These are phyloP conservation scores for Arabis hirsuta DNA, from an alignment of 345 rosid species.

Conservation along the genomic window DNA sequence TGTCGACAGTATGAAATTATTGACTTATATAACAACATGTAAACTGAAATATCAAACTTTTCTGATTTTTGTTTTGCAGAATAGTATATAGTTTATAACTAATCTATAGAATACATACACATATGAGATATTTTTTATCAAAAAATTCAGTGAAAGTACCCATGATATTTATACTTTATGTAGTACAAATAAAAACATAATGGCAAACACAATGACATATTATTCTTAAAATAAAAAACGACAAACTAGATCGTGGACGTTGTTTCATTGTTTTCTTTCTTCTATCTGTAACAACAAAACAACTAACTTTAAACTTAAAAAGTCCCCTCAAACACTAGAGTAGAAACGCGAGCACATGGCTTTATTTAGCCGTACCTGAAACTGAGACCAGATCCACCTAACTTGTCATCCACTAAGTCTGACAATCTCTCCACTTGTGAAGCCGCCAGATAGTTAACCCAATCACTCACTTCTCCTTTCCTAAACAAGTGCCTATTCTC, in stretches of 20 bases:
- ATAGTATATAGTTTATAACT: too few relatives aligned
- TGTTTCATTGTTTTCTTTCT: slow-evolving; percentile 27
- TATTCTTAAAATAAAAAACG: slow-evolving; percentile 6
- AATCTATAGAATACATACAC: too few relatives aligned
- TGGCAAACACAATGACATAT: slow-evolving; percentile 22
- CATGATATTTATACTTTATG: background rate
- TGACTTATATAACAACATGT: too few relatives aligned
- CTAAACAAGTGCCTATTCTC: slow-evolving; percentile 56
- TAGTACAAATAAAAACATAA: background rate
- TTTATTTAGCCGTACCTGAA: slow-evolving; percentile 45
- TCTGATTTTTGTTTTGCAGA: too few relatives aligned
- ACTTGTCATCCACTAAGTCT: slow-evolving; percentile 49
- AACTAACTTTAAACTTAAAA: background rate
- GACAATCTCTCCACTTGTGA: slow-evolving; percentile 47
- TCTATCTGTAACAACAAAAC: slow-evolving; percentile 17
- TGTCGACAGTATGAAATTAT: too few relatives aligned
- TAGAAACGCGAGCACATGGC: slow-evolving; percentile 24
- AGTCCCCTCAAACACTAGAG: background rate
- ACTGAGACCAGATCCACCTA: slow-evolving; percentile 54
- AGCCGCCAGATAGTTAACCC: slow-evolving; percentile 52
- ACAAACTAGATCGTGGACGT: slow-evolving; percentile 22
- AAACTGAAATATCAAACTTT: too few relatives aligned
- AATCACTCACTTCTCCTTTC: slow-evolving; percentile 55
- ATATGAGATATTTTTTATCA: background rate
- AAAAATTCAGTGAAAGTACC: slow-evolving; percentile 14